These are phyloP conservation scores for Neurospora intermedia DNA, from an alignment of 495 filamentous ascomycete species.

Conservation along the genomic window DNA sequence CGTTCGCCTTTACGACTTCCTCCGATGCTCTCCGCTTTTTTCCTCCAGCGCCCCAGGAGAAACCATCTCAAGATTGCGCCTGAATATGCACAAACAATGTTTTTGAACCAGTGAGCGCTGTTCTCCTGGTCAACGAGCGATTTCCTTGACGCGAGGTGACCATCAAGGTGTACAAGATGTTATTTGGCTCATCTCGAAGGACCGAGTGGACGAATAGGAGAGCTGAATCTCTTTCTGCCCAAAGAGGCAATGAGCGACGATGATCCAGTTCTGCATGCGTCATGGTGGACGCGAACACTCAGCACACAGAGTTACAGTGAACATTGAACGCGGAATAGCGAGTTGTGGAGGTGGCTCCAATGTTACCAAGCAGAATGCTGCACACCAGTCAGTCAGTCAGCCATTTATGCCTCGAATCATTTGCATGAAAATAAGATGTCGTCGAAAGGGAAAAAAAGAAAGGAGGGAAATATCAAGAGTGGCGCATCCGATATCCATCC, in stretches of 20 bases:
- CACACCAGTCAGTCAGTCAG: background rate
- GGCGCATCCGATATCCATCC: background rate
- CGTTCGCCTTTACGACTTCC: background rate
- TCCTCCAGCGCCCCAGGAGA: background rate
- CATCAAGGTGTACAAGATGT: background rate
- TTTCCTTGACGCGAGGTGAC: background rate
- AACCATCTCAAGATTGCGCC: background rate
- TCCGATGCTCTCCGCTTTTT: background rate
- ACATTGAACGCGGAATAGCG: slow-evolving; percentile 1
- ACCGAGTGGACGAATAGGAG: background rate
- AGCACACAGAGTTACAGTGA: background rate
- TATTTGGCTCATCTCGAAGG: background rate
- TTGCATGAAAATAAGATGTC: background rate
- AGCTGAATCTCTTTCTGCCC: background rate
- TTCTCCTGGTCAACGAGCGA: background rate
- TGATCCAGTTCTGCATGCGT: slow-evolving; percentile 10
- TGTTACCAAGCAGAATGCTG: background rate
- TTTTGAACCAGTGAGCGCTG: background rate
- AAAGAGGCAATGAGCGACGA: slow-evolving; percentile 11
- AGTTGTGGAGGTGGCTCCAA: slow-evolving; percentile 1
- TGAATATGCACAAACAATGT: background rate
- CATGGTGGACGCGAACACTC: background rate
- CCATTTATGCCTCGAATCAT: background rate
- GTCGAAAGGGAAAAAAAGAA: background rate
- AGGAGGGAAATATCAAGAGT: background rate